phyloP scores from a whole-genome alignment of 352 stramenopile species.

The Phytophthora agathidicida region DNA sequence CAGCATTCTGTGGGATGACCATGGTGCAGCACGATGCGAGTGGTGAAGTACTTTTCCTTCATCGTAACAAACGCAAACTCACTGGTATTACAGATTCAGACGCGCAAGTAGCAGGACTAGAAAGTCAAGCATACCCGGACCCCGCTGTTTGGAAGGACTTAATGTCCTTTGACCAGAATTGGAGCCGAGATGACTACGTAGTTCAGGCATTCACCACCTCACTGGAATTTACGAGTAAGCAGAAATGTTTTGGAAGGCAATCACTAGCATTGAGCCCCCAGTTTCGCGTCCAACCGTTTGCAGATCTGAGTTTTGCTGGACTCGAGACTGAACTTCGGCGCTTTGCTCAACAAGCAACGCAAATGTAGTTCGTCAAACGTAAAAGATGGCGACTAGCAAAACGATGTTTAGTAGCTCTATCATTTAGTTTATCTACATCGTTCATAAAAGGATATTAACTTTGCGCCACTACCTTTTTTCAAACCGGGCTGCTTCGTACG shows the following conservation, averaged over 20 bases:
- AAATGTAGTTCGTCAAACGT: background rate
- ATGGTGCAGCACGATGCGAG: conserved; percentile 52
- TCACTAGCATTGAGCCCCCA: conserved; percentile 17
- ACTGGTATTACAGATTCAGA: background rate
- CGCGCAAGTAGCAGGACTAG: background rate
- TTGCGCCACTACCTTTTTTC: background rate
- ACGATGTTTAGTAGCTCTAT: background rate
- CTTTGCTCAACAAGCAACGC: conserved; percentile 16
- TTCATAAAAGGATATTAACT: too few relatives aligned
- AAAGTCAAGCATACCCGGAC: conserved; percentile 21
- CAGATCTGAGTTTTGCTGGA: conserved; percentile 2
- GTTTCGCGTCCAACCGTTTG: conserved; percentile 14
- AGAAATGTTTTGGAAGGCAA: conserved; percentile 61
- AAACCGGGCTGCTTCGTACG: conserved; percentile 5
- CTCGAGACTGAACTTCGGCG: conserved; percentile 16
- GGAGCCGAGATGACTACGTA: conserved; percentile 41
- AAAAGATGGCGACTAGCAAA: background rate
- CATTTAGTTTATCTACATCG: too few relatives aligned
- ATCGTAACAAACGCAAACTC: conserved; percentile 59
- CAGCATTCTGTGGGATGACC: conserved; percentile 56
- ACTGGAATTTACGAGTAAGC: conserved; percentile 37
- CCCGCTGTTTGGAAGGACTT: conserved; percentile 67
- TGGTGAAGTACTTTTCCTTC: conserved; percentile 49
- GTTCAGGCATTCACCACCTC: conserved; percentile 53
- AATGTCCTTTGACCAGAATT: conserved; percentile 54